phyloP scores from a whole-genome alignment of 108 stramenopile genomes.

The Aureococcus anophagefferens region DNA sequence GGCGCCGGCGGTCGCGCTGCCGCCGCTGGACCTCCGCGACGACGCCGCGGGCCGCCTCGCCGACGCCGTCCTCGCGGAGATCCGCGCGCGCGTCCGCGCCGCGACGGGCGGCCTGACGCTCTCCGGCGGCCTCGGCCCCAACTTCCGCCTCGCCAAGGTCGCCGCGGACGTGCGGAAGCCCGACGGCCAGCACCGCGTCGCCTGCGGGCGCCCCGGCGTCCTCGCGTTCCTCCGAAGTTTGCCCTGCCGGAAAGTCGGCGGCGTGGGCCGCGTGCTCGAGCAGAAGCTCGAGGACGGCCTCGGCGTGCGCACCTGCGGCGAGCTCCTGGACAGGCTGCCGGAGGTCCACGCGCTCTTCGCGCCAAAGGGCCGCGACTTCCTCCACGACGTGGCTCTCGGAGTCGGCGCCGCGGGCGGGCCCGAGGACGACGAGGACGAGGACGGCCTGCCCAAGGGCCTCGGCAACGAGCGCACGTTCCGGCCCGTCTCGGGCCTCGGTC shows the following conservation, averaged over 20 bases:
- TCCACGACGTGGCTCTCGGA: conserved; percentile 63
- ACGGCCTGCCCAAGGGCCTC: conserved; percentile 58
- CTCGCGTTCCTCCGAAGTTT: conserved; percentile 60
- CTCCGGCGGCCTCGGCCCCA: conserved; percentile 82
- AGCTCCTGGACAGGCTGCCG: conserved; percentile 64
- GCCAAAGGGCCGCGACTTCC: conserved; percentile 49
- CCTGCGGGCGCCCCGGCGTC: conserved; percentile 41
- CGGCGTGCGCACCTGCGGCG: conserved; percentile 60
- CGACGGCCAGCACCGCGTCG: conserved; percentile 81
- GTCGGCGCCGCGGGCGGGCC: conserved; percentile 16
- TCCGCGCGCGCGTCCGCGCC: conserved; percentile 53
- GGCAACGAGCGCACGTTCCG: conserved; percentile 81
- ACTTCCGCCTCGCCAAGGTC: conserved; percentile 82
- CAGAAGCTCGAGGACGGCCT: conserved; percentile 58
- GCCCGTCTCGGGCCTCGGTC: conserved; percentile 43
- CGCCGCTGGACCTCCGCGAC: background rate
- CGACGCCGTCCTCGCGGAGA: conserved; percentile 40
- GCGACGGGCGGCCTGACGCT: conserved; percentile 73
- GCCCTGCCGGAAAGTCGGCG: conserved; percentile 57
- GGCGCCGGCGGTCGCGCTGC: background rate
- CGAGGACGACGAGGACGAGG: conserved; percentile 13
- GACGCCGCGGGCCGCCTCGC: background rate
- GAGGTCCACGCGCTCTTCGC: conserved; percentile 54
- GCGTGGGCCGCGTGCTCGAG: conserved; percentile 86
- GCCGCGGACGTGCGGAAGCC: conserved; percentile 72